Evolutionary conservation across 2,329 filamentous ascomycete species (phyloP).

Genomic region (Dactylellina cionopaga): DNA sequence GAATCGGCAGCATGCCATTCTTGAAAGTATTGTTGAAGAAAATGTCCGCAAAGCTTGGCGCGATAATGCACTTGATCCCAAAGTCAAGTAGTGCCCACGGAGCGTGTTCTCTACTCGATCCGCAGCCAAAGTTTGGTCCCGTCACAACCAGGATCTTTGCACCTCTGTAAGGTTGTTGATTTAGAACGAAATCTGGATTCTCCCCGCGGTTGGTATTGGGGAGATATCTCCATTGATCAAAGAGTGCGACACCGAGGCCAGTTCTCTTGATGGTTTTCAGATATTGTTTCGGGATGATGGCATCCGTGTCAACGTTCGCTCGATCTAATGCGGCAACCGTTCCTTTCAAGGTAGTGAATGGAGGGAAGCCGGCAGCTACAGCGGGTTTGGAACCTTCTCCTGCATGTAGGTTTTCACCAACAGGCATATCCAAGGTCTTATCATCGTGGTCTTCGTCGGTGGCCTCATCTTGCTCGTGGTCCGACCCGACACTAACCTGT

Average conservation of each 20-base stretch:
- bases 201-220: slow-evolving; percentile 71
- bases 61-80: slow-evolving; percentile 92
- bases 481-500: slow-evolving; percentile 70
- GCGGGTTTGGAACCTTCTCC: slow-evolving; percentile 4
- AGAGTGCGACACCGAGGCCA: slow-evolving; percentile 86
- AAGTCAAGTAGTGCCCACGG: slow-evolving; percentile 98
- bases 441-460: slow-evolving; percentile 72
- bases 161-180: slow-evolving; percentile 83
- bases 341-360: slow-evolving; percentile 84
- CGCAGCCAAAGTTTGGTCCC: slow-evolving; percentile 94
- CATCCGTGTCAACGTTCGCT: slow-evolving; percentile 96
- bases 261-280: slow-evolving; percentile 99
- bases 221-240: slow-evolving; percentile 83
- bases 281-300: slow-evolving; percentile 99
- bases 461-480: slow-evolving; percentile 64
- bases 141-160: slow-evolving; percentile 92
- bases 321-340: slow-evolving; percentile 87
- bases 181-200: slow-evolving; percentile 85
- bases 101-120: slow-evolving; percentile 90
- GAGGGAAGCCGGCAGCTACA: slow-evolving; percentile 74
- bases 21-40: slow-evolving; percentile 99
- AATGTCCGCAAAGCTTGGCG: slow-evolving; percentile 87
- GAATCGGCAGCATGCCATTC: slow-evolving; percentile 95
- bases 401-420: slow-evolving; percentile 51
- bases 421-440: slow-evolving; percentile 69